Evolutionary conservation across 2,329 filamentous ascomycete species (phyloP), one percentile per base, ranked within the genome.

Genomic region (Neurospora crassa): DNA sequence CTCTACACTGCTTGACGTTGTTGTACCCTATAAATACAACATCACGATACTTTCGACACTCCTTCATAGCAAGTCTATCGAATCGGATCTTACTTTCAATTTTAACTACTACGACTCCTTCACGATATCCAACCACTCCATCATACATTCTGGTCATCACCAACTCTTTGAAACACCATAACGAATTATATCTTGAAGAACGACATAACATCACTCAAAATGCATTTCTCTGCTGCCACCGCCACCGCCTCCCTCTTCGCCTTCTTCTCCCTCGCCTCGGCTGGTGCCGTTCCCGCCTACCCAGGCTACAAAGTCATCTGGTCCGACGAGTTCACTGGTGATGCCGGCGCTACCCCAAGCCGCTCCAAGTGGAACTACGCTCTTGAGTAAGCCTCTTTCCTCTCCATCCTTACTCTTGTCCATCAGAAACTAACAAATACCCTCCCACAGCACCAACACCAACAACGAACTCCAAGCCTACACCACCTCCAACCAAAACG

Each of bases 381-480:
- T 71, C 74, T 74, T 29, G 59, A 74, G 78, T 78, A 70, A 43
- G 71, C 63, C 24, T 3, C 40, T 29, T 40, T 29, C 40, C 42
- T 40, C 1, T 5, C 11, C n/a, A 45, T 20, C n/a, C 18, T 41
- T 5, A 6, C 2, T 16, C 14, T 24, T 7, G 37, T 12, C 3
- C 12, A 45, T 29, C 42, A 16, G 18, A 11, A 11, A 68, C 41
- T 43, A 47, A 42, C 29, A 45, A 37, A 47, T 0, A 73, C 76
- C 10, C 43, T 4, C n/a, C 43, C 10, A 40, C 63, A 80, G 82
- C 69, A 79, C 84, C 69, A 79, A 81, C 74, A 82, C 81, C 77
- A 89, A 88, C 81, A 81, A 84, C 74, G 86, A 88, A 75, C 74
- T 84, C 18, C 80, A 89, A 76, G 80, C 79, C 3, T 89, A 88